Conservation (phyloP, 352 stramenopile genomes). For the Globisporangium perplexum region DNA sequence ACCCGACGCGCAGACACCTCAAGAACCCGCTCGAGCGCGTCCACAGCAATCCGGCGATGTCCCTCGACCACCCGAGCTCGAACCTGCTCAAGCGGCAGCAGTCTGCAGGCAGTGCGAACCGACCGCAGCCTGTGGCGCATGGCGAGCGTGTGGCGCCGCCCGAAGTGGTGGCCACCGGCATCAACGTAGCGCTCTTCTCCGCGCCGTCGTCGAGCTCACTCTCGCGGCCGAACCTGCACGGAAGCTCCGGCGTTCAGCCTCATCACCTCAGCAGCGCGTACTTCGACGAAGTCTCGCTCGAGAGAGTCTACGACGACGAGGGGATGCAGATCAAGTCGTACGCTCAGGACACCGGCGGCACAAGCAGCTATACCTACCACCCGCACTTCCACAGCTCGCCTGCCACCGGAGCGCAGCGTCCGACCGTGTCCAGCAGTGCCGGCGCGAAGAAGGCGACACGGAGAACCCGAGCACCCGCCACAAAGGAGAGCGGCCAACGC, state of each 20-base stretch:
- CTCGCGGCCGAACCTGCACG: constrained; percentile 2
- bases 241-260: background rate
- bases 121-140: background rate
- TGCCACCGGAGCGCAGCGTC: background rate
- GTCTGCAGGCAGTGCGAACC: background rate
- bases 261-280: background rate
- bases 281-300: background rate
- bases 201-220: background rate
- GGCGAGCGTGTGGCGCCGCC: background rate
- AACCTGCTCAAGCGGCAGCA: constrained; percentile 7
- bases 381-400: constrained; percentile 3
- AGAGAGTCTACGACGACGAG: constrained; percentile 9
- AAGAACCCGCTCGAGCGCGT: constrained; percentile 65
- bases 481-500: background rate
- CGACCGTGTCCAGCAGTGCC: background rate
- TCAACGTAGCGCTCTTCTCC: background rate
- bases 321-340: constrained; percentile 11
- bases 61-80: background rate
- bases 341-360: constrained; percentile 1
- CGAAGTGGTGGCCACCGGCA: constrained; percentile 2
- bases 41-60: constrained; percentile 13
- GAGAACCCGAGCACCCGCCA: background rate
- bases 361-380: background rate
- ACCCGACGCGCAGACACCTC: constrained; percentile 34
- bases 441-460: background rate